Conservation (phyloP, 2,329 filamentous ascomycete genomes). For the Diatrype stigma region DNA sequence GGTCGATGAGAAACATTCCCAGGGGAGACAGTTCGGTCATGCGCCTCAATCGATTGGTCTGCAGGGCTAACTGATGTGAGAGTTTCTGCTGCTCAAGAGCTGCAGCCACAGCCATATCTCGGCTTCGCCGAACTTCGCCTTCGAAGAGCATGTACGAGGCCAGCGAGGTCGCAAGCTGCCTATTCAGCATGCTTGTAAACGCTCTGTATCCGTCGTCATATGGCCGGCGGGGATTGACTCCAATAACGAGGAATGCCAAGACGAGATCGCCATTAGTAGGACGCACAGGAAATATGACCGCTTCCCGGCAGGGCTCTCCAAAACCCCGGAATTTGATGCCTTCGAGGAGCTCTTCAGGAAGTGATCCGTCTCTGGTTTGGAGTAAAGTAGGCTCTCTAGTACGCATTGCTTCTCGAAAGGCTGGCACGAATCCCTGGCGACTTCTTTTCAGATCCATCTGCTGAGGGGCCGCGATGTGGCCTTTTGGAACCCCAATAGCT, state of each 20-base stretch:
- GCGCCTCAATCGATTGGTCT: slow-evolving; percentile 31
- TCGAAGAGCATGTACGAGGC: slow-evolving; percentile 63
- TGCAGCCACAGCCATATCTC: slow-evolving; percentile 30
- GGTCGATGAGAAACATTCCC: slow-evolving; percentile 35
- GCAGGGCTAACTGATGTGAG: slow-evolving; percentile 30
- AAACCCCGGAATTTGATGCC: slow-evolving; percentile 52
- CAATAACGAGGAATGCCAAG: slow-evolving; percentile 58
- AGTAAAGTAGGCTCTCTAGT: slow-evolving; percentile 30
- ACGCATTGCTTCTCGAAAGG: slow-evolving; percentile 34
- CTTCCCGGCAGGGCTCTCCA: slow-evolving; percentile 49
- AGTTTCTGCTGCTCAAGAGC: slow-evolving; percentile 30
- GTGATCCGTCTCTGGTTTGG: slow-evolving; percentile 35
- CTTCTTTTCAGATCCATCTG: slow-evolving; percentile 33
- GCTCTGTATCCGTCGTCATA: slow-evolving; percentile 61
- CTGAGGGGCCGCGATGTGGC: slow-evolving; percentile 28
- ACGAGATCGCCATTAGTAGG: slow-evolving; percentile 53
- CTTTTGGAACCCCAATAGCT: slow-evolving; percentile 29
- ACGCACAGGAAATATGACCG: slow-evolving; percentile 59
- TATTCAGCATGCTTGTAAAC: slow-evolving; percentile 44
- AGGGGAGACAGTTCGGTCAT: slow-evolving; percentile 34
- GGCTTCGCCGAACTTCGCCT: slow-evolving; percentile 54
- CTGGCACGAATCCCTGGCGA: slow-evolving; percentile 30
- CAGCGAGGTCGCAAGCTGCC: slow-evolving; percentile 55
- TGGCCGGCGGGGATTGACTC: slow-evolving; percentile 57
- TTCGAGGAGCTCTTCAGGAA: slow-evolving; percentile 48